Evolutionary conservation across 1,284 basidiomycete genomes (phyloP), one percentile per base, ranked within the genome.

Genomic region (Uromyces viciae-fabae): DNA sequence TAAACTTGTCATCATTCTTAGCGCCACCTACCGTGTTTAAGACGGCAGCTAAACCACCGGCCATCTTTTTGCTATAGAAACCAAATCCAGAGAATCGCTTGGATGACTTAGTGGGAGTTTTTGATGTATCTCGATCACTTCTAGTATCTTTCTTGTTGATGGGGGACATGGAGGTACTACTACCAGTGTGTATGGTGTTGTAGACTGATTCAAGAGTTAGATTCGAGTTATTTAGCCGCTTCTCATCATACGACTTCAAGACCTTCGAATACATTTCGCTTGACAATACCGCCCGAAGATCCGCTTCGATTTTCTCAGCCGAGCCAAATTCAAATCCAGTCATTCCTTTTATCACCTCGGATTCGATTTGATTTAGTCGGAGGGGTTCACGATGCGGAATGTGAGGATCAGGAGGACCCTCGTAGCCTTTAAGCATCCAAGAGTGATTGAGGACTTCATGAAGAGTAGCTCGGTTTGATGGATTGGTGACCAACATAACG

Each of bases 401-500:
- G 86, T 97, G 94, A 0, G 92, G 88, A 80, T 94, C 91, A 0
- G 95, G 92, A 0, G 93, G 89, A 0, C 91, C 90, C 28, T 89
- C 89, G 87, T 92, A 96, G 0, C 94, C 94, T 82, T 96, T 94
- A 75, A 90, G 87, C 92, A 99, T 97, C 95, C 96, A 99, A 0
- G 94, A 92, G 85, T 98, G 96, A 46, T 88, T 87, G 69, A 98
- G 89, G n/a, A 98, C 93, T 86, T 99, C 96, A 11, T 90, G 84
- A 42, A 99, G 89, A 0, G 92, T 89, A 1, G 96, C 95, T 77
- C 96, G 91, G 62, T 90, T 90, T 0, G 89, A 86, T n/a, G 96
- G 95, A 83, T 93, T 95, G 58, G 94, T 98, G 82, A 98, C 95
- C 54, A 99, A 90, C 95, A 99, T 99, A 33, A n/a, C 95, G 90